These are phyloP conservation scores for Glonium stellatum DNA, from an alignment of 495 filamentous ascomycete species.

Conservation along the genomic window DNA sequence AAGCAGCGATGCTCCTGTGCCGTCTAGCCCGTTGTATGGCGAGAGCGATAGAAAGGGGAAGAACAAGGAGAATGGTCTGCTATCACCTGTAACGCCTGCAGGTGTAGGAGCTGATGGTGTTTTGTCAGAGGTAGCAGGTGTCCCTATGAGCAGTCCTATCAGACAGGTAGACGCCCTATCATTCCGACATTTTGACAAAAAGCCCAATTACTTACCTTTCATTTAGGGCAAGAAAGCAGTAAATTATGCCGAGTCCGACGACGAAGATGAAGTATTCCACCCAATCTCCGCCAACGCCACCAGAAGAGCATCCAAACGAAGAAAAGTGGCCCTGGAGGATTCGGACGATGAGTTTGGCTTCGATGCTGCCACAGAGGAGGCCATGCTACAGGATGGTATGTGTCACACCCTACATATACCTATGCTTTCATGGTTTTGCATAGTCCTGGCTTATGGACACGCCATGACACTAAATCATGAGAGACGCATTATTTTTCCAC, in stretches of 20 bases:
- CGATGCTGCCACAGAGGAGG: conserved; percentile 45
- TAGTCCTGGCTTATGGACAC: not conserved
- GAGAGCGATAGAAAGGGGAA: conserved; percentile 31
- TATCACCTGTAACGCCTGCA: conserved; percentile 35
- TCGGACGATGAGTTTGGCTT: conserved; percentile 67
- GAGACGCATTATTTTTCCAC: not conserved
- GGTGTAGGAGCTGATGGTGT: conserved; percentile 29
- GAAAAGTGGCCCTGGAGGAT: conserved; percentile 41
- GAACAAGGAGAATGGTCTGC: conserved; percentile 40
- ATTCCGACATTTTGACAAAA: not conserved
- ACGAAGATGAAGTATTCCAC: conserved; percentile 47
- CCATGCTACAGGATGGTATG: conserved; percentile 55
- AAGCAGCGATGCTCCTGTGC: conserved; percentile 63
- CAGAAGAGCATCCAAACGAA: conserved; percentile 31
- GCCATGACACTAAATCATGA: not conserved
- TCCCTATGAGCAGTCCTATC: conserved; percentile 49
- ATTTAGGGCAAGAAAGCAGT: conserved; percentile 46
- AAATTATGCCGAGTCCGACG: conserved; percentile 61
- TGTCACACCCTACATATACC: not conserved
- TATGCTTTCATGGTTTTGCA: not conserved
- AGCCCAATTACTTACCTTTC: not conserved
- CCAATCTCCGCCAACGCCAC: conserved; percentile 33
- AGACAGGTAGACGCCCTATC: conserved; percentile 45
- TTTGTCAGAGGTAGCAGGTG: conserved; percentile 34
- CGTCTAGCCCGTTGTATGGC: conserved; percentile 44